These are phyloP conservation scores for Tricholoma saponaceum DNA, from an alignment of 768 basidiomycete genomes.

Conservation along the genomic window DNA sequence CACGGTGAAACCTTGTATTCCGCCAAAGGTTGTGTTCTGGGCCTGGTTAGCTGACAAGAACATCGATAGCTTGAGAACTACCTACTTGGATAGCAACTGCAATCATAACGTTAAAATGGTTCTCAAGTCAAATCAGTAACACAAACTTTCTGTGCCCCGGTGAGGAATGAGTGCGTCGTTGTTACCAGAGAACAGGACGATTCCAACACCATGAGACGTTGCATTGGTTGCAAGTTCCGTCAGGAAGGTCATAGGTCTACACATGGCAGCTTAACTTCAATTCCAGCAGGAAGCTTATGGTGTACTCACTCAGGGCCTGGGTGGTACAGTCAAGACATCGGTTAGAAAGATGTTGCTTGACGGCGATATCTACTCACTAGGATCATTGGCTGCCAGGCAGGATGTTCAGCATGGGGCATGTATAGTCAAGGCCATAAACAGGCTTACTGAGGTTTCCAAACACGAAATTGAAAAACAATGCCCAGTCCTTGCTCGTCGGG, in stretches of 20 bases:
- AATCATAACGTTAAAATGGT: conserved; percentile 19
- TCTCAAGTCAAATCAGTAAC: background rate
- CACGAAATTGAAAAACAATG: conserved; percentile 29
- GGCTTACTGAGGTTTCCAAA: conserved; percentile 32
- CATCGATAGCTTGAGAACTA: background rate
- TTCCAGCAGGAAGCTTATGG: background rate
- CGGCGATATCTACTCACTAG: conserved; percentile 27
- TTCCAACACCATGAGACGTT: conserved; percentile 41
- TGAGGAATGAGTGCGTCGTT: conserved; percentile 66
- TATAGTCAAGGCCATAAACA: background rate
- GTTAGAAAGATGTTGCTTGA: background rate
- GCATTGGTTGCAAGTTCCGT: conserved; percentile 65
- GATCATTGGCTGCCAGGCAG: conserved; percentile 25
- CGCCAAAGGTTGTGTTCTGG: conserved; percentile 78
- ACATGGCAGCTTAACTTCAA: background rate
- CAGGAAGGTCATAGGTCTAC: conserved; percentile 60
- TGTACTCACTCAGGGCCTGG: conserved; percentile 31
- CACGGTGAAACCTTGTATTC: conserved; percentile 68
- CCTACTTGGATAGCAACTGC: conserved; percentile 54
- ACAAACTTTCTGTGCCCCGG: conserved; percentile 56
- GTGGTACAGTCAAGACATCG: background rate
- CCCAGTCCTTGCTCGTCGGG: conserved; percentile 54
- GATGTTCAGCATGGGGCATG: conserved; percentile 1
- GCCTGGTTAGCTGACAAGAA: conserved; percentile 3
- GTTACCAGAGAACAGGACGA: conserved; percentile 67